Base-by-base conservation (phyloP, 352 stramenopile genomes). In the Pythium plurisporium region DNA sequence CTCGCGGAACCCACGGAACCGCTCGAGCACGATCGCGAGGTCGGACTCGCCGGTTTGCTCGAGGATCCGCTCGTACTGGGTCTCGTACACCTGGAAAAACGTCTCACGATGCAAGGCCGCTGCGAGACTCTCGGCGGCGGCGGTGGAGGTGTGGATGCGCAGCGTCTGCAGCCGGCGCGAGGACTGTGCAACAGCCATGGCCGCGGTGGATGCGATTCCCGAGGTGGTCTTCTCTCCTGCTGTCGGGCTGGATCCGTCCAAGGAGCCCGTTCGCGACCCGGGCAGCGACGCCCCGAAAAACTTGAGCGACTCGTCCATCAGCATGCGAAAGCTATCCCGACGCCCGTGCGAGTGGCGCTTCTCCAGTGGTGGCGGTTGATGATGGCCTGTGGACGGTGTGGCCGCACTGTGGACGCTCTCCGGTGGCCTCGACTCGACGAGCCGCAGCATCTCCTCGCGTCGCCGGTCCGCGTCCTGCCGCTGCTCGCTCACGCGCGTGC, bases 41-140 rank as follows among this genome's bases (percentile, higher is more conserved):
- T 90, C 75, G 8, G 63, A 62, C 54, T 90, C 79, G 25, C 67
- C 45, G 0, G 79, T 82, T 52, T 84, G 59, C 8, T 59, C 54
- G 2, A 90, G 58, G 12, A 86, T 70, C 4, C 68, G 69, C 2
- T 72, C 73, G 53, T 84, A 89, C 37, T 87, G 75, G 0, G 55
- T 68, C 56, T 89, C 79, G 54, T 85, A 86, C 4, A 82, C 57
- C 10, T 82, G 67, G 59, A 82, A 82, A 20, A 80, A 58, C n/a
- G 73, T 72, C 55, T 89, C 76, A 1, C 74, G 69, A 46, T 64
- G 43, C 27, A 56, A 31, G 30, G 68, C 37, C 15, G 41, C 11
- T 64, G 59, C 17, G 44, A 69, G 55, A 57, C 73, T 50, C 52
- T 82, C 52, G 15, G 33, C 31, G 23, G 61, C 55, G 17, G n/a